A percentile compares a stretch with the other conserved stretches of the same genome.
phyloP scores from a whole-genome alignment of 2,329 filamentous ascomycete species.

The Xylariomycetidae sp. region DNA sequence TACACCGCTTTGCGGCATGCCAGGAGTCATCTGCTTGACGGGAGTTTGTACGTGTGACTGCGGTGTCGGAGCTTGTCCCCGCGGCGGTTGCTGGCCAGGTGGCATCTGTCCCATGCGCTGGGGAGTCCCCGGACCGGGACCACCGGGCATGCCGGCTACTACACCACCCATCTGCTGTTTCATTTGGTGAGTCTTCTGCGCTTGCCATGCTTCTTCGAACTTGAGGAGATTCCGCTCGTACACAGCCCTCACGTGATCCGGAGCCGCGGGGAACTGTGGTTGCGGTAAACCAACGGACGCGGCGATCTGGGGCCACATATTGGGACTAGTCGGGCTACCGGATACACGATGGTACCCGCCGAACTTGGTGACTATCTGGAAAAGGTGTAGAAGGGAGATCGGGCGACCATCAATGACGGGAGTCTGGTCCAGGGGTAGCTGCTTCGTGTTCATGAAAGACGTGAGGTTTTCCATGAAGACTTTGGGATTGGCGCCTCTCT shows the following conservation, averaged over 20 bases:
- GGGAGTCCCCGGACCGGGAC: constrained; percentile 30
- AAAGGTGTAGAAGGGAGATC: constrained; percentile 71
- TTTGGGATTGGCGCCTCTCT: constrained; percentile 49
- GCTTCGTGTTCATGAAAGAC: constrained; percentile 69
- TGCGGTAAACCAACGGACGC: constrained; percentile 56
- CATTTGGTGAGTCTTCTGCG: constrained; percentile 49
- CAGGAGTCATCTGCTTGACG: constrained; percentile 40
- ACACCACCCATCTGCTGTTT: constrained; percentile 45
- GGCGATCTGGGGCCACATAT: constrained; percentile 70
- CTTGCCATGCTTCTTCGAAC: constrained; percentile 66
- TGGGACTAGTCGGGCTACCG: constrained; percentile 58
- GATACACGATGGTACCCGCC: constrained; percentile 73
- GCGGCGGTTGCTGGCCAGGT: constrained; percentile 34
- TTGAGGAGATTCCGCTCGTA: constrained; percentile 71
- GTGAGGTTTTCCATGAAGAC: constrained; percentile 71
- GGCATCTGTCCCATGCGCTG: constrained; percentile 39
- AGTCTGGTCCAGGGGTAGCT: constrained; percentile 66
- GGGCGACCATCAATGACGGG: constrained; percentile 68
- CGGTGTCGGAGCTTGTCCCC: constrained; percentile 37
- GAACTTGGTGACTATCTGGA: constrained; percentile 67
- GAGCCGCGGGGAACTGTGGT: constrained; percentile 59
- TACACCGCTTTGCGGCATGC: constrained; percentile 37
- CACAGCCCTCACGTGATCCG: constrained; percentile 62
- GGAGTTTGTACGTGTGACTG: constrained; percentile 35
- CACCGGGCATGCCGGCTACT: constrained; percentile 25